These are phyloP conservation scores for Gynostemma pentaphyllum DNA, from an alignment of 306 rosid species.

Conservation along the genomic window DNA sequence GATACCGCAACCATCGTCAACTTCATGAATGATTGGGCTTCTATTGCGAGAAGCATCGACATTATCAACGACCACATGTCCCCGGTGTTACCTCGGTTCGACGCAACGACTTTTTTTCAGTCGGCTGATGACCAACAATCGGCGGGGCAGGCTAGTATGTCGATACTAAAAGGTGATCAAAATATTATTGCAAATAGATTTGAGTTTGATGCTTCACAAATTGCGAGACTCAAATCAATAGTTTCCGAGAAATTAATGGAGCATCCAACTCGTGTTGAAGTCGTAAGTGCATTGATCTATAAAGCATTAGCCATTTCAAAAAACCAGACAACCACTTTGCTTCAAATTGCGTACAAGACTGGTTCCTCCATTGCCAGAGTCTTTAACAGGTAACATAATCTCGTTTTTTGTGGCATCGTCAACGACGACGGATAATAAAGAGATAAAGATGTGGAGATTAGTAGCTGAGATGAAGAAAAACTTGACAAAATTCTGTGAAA, in stretches of 20 bases:
- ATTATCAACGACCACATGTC: too few relatives aligned
- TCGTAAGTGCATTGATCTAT: constrained; percentile 18
- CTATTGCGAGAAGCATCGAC: constrained; percentile 4
- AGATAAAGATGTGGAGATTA: constrained; percentile 4
- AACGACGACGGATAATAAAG: not conserved
- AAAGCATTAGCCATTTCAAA: constrained; percentile 6
- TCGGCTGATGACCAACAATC: too few relatives aligned
- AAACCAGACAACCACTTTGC: not conserved
- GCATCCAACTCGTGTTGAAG: constrained; percentile 20
- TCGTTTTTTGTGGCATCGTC: not conserved
- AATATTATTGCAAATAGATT: constrained; percentile 1
- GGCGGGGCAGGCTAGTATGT: too few relatives aligned
- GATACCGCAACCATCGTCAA: constrained; percentile 25
- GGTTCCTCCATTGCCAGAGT: constrained; percentile 10
- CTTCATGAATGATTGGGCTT: constrained; percentile 41
- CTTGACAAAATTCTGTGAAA: not conserved
- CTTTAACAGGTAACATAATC: constrained; percentile 15
- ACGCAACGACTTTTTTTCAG: not conserved
- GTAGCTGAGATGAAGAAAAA: constrained; percentile 14
- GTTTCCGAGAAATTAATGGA: not conserved
- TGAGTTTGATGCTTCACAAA: constrained; percentile 13
- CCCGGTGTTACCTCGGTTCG: not conserved
- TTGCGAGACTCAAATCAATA: constrained; percentile 12
- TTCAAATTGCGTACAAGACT: constrained; percentile 18
- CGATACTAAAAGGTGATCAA: not conserved